Evolutionary conservation across 805 yeast genomes (phyloP).

Genomic region (Brettanomyces nanus): DNA sequence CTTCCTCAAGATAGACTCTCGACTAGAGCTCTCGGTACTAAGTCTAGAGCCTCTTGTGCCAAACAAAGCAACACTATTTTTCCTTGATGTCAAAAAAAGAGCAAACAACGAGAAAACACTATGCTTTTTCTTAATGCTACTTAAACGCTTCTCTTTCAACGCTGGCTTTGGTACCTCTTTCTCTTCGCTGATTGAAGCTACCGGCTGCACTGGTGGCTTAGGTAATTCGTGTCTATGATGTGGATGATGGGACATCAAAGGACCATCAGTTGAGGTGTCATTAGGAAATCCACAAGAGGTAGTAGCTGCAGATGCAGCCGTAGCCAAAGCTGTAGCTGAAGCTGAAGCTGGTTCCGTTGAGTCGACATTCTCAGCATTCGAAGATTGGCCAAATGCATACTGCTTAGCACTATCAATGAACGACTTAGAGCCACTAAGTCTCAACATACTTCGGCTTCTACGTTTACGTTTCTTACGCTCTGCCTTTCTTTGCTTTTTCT

Average conservation of each 20-base stretch:
- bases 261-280: neutral
- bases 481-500: conserved; percentile 34
- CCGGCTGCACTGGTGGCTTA: too few species aligned
- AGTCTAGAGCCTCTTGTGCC: conserved; percentile 8
- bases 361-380: too few species aligned
- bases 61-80: conserved; percentile 2
- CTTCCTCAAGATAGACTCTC: neutral
- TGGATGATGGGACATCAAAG: neutral
- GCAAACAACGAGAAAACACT: neutral
- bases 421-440: conserved; percentile 16
- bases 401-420: conserved; percentile 15
- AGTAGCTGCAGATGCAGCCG: too few species aligned
- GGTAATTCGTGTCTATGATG: too few species aligned
- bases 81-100: neutral
- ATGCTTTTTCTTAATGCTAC: too few species aligned
- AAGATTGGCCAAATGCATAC: conserved; percentile 12
- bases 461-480: conserved; percentile 22
- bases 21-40: neutral
- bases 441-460: conserved; percentile 15
- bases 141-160: too few species aligned
- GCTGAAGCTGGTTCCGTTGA: too few species aligned
- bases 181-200: too few species aligned
- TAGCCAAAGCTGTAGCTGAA: too few species aligned
- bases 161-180: too few species aligned
- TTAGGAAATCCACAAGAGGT: too few species aligned